Evolutionary conservation across 805 yeast species (phyloP), one percentile per base, ranked within the genome.

Genomic region (Sungouiozyma intestinalis): DNA sequence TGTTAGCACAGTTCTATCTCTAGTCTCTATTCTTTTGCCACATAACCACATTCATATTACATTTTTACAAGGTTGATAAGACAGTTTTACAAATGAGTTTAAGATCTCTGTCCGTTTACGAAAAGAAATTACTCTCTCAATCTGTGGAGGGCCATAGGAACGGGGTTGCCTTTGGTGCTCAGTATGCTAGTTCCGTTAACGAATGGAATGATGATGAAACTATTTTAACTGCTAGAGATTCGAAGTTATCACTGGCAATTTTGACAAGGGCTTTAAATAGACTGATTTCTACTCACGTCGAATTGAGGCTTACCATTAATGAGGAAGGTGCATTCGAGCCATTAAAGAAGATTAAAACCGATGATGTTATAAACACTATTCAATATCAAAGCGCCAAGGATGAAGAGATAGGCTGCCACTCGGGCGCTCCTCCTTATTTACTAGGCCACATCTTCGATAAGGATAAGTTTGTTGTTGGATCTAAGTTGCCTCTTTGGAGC

Each of bases 371-470:
- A 4, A 50, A 46, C n/a, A 44, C 50, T 7, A 46, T 58, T 7
- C 48, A 54, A 18, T 55, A 52, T 35, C 54, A 52, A 3, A 45
- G 44, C 29, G 40, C 44, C 18, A 54, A 53, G 19, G 63, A 58
- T 36, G 58, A 51, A 43, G 39, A 45, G 13, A 48, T 59, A 1
- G 50, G 52, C 35, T 57, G 61, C 34, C 53, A 57, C 20, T 46
- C 41, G 20, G 57, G 58, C 5, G 50, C 55, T 21, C 62, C 64
- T 11, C 53, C 56, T 24, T 55, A 54, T 35, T 31, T 58, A 16
- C 41, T 58, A 9, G 52, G 55, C 35, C 57, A 57, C 27, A 53
- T 57, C 6, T 57, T 58, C 21, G 52, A 55, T 38, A 51, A 53
- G 20, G 38, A 50, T 14, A 42, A 38, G 3, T 59, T 57, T 44